phyloP scores from a whole-genome alignment of 2,329 filamentous ascomycete species.

The Chaetomium olivaceum region DNA sequence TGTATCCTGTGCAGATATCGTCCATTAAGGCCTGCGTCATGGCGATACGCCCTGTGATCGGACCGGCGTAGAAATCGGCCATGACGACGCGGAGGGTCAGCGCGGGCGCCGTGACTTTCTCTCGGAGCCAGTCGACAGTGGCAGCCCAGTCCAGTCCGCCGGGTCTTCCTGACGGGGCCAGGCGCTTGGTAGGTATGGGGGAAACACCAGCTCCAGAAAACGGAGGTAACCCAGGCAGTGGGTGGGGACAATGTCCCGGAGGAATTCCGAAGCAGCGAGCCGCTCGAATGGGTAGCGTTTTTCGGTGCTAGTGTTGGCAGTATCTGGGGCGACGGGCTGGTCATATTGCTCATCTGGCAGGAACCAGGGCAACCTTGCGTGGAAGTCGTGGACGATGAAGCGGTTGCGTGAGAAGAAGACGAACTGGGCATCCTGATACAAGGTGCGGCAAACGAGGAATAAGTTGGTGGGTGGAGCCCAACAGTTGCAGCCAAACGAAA shows the following conservation, averaged over 20 bases:
- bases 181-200: conserved; percentile 9
- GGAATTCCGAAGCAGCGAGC: conserved; percentile 14
- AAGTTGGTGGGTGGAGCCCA: conserved; percentile 5
- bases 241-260: conserved; percentile 9
- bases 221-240: conserved; percentile 20
- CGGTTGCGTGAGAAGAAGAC: conserved; percentile 9
- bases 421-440: conserved; percentile 7
- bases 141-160: conserved; percentile 12
- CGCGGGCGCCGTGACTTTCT: background rate
- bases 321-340: background rate
- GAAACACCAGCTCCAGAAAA: conserved; percentile 20
- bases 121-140: conserved; percentile 1
- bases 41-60: background rate
- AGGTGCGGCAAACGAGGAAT: conserved; percentile 7
- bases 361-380: background rate
- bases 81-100: conserved; percentile 3
- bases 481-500: background rate
- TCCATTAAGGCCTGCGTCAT: background rate
- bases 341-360: background rate
- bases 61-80: background rate
- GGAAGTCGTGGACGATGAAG: conserved; percentile 2
- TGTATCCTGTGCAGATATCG: background rate
- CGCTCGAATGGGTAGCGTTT: conserved; percentile 2
- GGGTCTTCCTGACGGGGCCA: conserved; percentile 12
- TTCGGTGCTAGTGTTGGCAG: background rate